Evolutionary conservation across 2,329 filamentous ascomycete species (phyloP).

Genomic region (Fusarium concolor): DNA sequence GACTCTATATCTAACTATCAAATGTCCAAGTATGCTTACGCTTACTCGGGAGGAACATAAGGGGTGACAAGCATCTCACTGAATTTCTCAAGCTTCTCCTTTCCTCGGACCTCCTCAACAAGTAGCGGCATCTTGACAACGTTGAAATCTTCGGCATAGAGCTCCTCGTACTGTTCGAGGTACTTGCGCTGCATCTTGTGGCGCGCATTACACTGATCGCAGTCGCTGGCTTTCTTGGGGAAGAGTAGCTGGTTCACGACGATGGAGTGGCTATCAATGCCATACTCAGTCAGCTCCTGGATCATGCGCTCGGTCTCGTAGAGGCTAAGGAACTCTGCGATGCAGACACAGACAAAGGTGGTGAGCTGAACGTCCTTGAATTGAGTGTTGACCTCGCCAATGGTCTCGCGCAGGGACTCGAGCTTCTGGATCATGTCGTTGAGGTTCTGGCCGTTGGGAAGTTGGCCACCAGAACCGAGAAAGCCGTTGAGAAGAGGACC

Average conservation of each 20-base stretch:
- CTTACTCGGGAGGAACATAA: constrained; percentile 72
- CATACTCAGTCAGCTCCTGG: constrained; percentile 91
- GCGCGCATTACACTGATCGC: constrained; percentile 94
- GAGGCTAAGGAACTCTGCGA: constrained; percentile 94
- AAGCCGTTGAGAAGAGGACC: constrained; percentile 95
- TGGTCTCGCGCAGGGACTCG: constrained; percentile 91
- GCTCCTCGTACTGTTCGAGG: constrained; percentile 96
- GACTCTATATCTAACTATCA: constrained; percentile 7
- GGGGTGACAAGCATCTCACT: constrained; percentile 85
- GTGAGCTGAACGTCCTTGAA: constrained; percentile 97
- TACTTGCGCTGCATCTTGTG: constrained; percentile 99
- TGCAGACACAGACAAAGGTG: constrained; percentile 98
- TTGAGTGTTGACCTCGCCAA: constrained; percentile 94
- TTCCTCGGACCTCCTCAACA: constrained; percentile 94
- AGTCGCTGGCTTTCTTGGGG: constrained; percentile 84
- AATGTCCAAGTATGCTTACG: constrained; percentile 15
- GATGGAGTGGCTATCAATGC: constrained; percentile 96
- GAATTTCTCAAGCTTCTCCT: constrained; percentile 92
- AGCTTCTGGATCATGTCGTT: constrained; percentile 95
- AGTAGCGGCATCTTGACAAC: constrained; percentile 98
- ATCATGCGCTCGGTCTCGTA: constrained; percentile 99
- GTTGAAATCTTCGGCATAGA: constrained; percentile 96
- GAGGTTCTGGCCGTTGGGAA: constrained; percentile 93
- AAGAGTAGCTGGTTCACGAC: constrained; percentile 98
- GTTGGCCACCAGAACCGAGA: constrained; percentile 77